These are phyloP conservation scores for Amylocarpus encephaloides DNA, from an alignment of 2,329 filamentous ascomycete species.

Conservation along the genomic window DNA sequence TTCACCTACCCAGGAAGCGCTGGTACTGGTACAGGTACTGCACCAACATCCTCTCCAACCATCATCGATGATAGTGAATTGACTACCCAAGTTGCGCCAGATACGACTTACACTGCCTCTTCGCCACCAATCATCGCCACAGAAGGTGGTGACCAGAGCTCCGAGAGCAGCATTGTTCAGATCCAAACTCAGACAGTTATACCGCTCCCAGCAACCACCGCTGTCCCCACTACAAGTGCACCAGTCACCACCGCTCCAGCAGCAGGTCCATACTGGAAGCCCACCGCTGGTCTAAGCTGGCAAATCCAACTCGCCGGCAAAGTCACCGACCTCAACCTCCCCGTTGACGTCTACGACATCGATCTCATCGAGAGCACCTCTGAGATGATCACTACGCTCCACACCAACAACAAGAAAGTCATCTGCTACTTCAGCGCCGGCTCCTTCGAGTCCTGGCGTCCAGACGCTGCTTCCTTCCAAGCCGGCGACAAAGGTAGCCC, in stretches of 20 bases:
- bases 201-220: neutral
- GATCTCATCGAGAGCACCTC: constrained; percentile 40
- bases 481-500: constrained; percentile 48
- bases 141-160: neutral
- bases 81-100: neutral
- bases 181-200: neutral
- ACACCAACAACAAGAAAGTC: constrained; percentile 48
- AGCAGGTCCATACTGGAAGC: constrained; percentile 8
- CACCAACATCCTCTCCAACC: neutral
- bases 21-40: neutral
- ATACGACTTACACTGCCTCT: neutral
- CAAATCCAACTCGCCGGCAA: constrained; percentile 6
- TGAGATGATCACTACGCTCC: constrained; percentile 40
- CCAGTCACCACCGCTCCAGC: neutral
- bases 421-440: constrained; percentile 72
- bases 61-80: neutral
- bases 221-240: neutral
- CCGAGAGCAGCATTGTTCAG: neutral
- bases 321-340: constrained; percentile 10
- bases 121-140: neutral
- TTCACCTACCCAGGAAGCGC: neutral
- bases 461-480: constrained; percentile 48
- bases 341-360: constrained; percentile 34
- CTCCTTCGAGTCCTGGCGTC: constrained; percentile 56
- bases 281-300: constrained; percentile 8